Evolutionary conservation across 2,329 filamentous ascomycete species (phyloP).

Genomic region (Trichoderma harzianum): DNA sequence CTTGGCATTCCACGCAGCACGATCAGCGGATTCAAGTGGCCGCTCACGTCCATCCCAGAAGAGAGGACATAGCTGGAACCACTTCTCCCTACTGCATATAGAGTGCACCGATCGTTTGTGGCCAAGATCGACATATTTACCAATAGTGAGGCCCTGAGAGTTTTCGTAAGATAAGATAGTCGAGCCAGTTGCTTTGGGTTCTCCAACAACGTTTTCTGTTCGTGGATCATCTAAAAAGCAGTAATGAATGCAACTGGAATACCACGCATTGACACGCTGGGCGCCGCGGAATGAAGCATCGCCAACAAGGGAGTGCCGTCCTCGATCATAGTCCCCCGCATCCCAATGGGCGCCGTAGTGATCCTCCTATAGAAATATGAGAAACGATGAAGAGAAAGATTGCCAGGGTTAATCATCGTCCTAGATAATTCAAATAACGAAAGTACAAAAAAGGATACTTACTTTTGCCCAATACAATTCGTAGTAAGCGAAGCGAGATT

Average conservation of each 20-base stretch:
- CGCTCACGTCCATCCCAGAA: slow-evolving; percentile 25
- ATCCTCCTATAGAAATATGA: slow-evolving; percentile 37
- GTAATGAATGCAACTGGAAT: slow-evolving; percentile 55
- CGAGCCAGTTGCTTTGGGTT: slow-evolving; percentile 22
- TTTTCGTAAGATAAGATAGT: slow-evolving; percentile 30
- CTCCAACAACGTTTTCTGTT: slow-evolving; percentile 48
- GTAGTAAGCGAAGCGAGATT: slow-evolving; percentile 69
- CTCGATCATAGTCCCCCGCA: slow-evolving; percentile 54
- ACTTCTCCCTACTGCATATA: slow-evolving; percentile 36
- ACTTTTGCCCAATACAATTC: slow-evolving; percentile 70
- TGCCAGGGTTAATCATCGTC: background rate
- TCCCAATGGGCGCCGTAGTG: slow-evolving; percentile 57
- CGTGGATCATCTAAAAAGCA: slow-evolving; percentile 57
- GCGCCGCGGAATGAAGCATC: slow-evolving; percentile 52
- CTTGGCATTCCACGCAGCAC: slow-evolving; percentile 45
- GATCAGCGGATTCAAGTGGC: slow-evolving; percentile 42
- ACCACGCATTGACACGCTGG: slow-evolving; percentile 56
- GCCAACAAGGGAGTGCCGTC: slow-evolving; percentile 58
- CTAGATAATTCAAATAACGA: background rate
- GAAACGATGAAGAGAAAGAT: background rate
- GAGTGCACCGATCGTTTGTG: slow-evolving; percentile 38
- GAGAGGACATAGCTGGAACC: slow-evolving; percentile 44
- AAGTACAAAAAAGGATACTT: background rate
- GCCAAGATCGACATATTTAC: slow-evolving; percentile 37
- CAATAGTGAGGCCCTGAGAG: slow-evolving; percentile 29